These are phyloP conservation scores for Nicotiana rustica DNA, from an alignment of 305 asterid species.

Conservation along the genomic window DNA sequence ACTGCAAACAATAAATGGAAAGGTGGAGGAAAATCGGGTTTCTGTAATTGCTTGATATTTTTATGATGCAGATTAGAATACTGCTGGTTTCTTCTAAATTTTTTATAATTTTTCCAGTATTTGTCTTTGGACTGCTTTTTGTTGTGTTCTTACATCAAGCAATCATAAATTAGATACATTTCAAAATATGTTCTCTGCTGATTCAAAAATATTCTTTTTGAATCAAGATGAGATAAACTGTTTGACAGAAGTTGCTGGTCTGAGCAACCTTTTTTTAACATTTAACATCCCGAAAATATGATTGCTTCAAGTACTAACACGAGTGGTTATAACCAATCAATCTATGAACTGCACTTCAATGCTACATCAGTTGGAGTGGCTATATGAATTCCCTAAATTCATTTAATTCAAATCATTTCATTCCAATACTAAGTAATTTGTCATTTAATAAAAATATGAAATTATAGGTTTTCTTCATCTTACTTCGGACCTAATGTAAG, in stretches of 20 bases:
- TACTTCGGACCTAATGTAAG: not conserved
- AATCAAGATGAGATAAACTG: not conserved
- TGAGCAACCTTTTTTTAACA: not conserved
- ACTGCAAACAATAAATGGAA: not conserved
- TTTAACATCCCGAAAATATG: not conserved
- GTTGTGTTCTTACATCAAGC: not conserved
- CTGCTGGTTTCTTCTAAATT: constrained; percentile 21
- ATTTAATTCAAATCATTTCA: not conserved
- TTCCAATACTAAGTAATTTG: not conserved
- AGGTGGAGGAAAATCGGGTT: not conserved
- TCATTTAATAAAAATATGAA: not conserved
- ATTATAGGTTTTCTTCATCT: not conserved
- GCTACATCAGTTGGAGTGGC: constrained; percentile 1
- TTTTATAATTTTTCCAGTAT: not conserved
- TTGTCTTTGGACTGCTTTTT: constrained; percentile 9
- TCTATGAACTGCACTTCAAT: not conserved
- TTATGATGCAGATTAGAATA: not conserved
- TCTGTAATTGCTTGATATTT: not conserved
- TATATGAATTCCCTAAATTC: not conserved
- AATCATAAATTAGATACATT: not conserved
- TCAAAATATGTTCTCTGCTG: too few relatives aligned
- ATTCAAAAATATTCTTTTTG: not conserved
- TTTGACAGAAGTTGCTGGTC: not conserved
- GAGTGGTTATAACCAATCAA: constrained; percentile 4
- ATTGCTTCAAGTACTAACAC: not conserved